phyloP scores from a whole-genome alignment of 2,329 filamentous ascomycete species.

The Xylogone sp. region DNA sequence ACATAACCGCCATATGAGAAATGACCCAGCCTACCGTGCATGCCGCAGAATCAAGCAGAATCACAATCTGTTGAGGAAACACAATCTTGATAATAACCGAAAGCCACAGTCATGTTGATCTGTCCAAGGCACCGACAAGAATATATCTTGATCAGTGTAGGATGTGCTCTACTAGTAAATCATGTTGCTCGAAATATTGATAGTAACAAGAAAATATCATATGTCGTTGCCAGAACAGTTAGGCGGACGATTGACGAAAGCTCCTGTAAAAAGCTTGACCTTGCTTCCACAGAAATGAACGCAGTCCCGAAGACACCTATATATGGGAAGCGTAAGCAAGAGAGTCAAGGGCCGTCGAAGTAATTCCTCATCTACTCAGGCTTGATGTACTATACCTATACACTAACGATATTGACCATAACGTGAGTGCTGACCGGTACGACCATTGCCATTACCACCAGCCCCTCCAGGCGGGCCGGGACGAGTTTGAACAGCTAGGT shows the following conservation, averaged over 20 bases:
- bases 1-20: background rate
- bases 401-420: slow-evolving; percentile 56
- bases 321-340: slow-evolving; percentile 29
- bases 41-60: slow-evolving; percentile 33
- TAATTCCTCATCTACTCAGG: slow-evolving; percentile 23
- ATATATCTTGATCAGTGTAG: slow-evolving; percentile 47
- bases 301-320: slow-evolving; percentile 27
- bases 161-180: slow-evolving; percentile 48
- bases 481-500: slow-evolving; percentile 83
- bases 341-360: slow-evolving; percentile 25
- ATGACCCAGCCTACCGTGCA: background rate
- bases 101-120: slow-evolving; percentile 35
- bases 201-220: slow-evolving; percentile 28
- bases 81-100: slow-evolving; percentile 37
- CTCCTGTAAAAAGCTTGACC: slow-evolving; percentile 20
- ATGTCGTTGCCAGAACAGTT: slow-evolving; percentile 16
- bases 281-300: slow-evolving; percentile 25
- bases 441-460: slow-evolving; percentile 47
- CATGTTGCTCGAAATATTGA: slow-evolving; percentile 30
- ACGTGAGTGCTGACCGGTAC: slow-evolving; percentile 53
- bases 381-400: slow-evolving; percentile 23
- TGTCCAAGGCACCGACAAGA: slow-evolving; percentile 56
- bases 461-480: slow-evolving; percentile 79
- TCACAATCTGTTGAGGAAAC: slow-evolving; percentile 41
- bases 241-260: slow-evolving; percentile 15